Conservation (phyloP, 2,329 filamentous ascomycete genomes). For the Chaetomiaceae sp. region DNA sequence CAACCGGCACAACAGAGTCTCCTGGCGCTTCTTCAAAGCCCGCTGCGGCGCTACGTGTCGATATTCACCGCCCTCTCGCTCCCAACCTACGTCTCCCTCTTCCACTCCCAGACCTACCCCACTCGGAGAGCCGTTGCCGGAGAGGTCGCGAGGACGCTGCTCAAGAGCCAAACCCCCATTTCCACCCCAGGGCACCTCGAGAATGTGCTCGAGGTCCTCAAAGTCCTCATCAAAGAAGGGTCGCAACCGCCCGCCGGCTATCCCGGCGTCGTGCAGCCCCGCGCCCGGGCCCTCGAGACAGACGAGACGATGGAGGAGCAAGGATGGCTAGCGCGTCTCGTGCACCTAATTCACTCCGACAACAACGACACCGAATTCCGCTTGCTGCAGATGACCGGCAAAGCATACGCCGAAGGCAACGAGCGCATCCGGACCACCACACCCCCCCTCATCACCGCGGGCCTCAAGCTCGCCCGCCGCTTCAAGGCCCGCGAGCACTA, state of each 20-base stretch:
- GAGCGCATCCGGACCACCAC: conserved; percentile 95
- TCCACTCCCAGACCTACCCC: conserved; percentile 87
- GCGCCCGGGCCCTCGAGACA: conserved; percentile 68
- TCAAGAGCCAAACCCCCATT: conserved; percentile 76
- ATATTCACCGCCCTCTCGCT: conserved; percentile 94
- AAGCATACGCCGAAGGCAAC: conserved; percentile 84
- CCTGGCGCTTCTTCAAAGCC: conserved; percentile 81
- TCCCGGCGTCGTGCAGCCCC: conserved; percentile 70
- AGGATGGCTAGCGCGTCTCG: conserved; percentile 88
- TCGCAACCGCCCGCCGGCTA: conserved; percentile 79
- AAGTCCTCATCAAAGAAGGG: conserved; percentile 90
- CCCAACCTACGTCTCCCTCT: conserved; percentile 83
- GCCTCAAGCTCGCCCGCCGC: conserved; percentile 79
- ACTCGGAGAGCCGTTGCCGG: conserved; percentile 86
- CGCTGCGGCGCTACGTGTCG: conserved; percentile 82
- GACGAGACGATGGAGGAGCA: conserved; percentile 98
- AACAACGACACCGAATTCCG: conserved; percentile 94
- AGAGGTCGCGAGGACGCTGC: conserved; percentile 75
- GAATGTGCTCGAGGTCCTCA: conserved; percentile 79
- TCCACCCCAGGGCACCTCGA: conserved; percentile 73
- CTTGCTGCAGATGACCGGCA: conserved; percentile 79
- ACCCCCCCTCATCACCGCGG: conserved; percentile 82
- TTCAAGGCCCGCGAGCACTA: conserved; percentile 89
- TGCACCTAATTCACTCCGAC: conserved; percentile 76
- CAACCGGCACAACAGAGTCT: conserved; percentile 81